Evolutionary conservation across 2,329 filamentous ascomycete genomes (phyloP), one percentile per base, ranked within the genome.

Genomic region (Shiraia sp.): DNA sequence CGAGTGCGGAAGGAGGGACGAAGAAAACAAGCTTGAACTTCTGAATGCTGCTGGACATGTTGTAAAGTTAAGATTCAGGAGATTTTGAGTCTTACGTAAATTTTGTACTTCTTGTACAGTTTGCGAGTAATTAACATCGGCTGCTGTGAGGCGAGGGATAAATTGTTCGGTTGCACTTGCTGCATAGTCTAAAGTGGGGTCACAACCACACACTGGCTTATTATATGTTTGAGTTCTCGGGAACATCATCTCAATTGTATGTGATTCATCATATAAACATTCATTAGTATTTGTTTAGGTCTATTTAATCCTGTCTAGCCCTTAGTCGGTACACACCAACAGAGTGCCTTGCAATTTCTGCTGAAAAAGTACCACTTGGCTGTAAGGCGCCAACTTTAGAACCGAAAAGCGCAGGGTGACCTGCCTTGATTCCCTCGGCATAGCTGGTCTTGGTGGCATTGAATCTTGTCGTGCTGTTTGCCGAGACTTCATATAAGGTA

Each of bases 241-340:
- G n/a, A n/a, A n/a, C n/a, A n/a, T n/a, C n/a, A n/a, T n/a, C n/a
- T n/a, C n/a, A n/a, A n/a, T n/a, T n/a, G n/a, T n/a, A n/a, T n/a
- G n/a, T n/a, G n/a, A n/a, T n/a, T n/a, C n/a, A n/a, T n/a, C n/a
- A n/a, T n/a, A n/a, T n/a, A n/a, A n/a, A n/a, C n/a, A n/a, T n/a
- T n/a, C n/a, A n/a, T n/a, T n/a, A n/a, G n/a, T n/a, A n/a, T n/a
- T n/a, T n/a, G n/a, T n/a, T n/a, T n/a, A n/a, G n/a, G n/a, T n/a
- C n/a, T n/a, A n/a, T n/a, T n/a, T n/a, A n/a, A n/a, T n/a, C n/a
- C n/a, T n/a, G n/a, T n/a, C 46, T 42, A 14, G 61, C 57, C 36
- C 75, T 66, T 49, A 80, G 54, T 44, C 78, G 69, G 53, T 74
- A 77, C 61, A 79, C 65, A n/a, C 69, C 72, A n/a, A 75, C 73